Conservation (phyloP, 768 basidiomycete species). For the Lentinus brumalis region DNA sequence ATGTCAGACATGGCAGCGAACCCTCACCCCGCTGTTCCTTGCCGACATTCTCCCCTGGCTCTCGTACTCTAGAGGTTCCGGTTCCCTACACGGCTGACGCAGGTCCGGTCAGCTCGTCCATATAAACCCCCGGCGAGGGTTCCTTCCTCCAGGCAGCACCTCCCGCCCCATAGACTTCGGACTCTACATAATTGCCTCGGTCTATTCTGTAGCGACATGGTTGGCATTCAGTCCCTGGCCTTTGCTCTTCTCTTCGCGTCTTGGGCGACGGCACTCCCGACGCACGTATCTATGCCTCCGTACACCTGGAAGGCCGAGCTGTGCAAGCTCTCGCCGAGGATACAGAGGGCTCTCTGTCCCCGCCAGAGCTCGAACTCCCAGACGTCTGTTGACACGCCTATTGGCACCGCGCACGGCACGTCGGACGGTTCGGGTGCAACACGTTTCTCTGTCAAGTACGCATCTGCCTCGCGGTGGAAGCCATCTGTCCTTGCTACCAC, state of each 20-base stretch:
- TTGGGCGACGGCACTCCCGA: conserved; percentile 31
- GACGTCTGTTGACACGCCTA: conserved; percentile 43
- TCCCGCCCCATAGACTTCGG: conserved; percentile 12
- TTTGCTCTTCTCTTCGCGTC: conserved; percentile 34
- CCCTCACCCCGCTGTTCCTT: conserved; percentile 20
- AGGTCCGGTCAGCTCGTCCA: conserved; percentile 17
- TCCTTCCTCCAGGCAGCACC: conserved; percentile 13
- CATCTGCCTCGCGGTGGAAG: conserved; percentile 60
- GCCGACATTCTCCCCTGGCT: conserved; percentile 21
- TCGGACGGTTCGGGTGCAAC: conserved; percentile 48
- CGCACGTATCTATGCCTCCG: conserved; percentile 36
- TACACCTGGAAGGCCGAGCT: conserved; percentile 41
- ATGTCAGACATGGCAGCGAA: conserved; percentile 10
- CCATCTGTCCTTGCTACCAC: conserved; percentile 52
- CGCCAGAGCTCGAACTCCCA: conserved; percentile 29
- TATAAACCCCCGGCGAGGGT: conserved; percentile 16
- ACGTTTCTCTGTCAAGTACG: conserved; percentile 71
- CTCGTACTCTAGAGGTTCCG: conserved; percentile 2
- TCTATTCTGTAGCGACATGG: conserved; percentile 32
- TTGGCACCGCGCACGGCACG: conserved; percentile 60
- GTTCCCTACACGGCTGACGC: conserved; percentile 10
- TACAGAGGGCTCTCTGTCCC: conserved; percentile 46
- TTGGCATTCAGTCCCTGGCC: conserved; percentile 36
- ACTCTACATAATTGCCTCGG: conserved; percentile 31
- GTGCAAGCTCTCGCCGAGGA: conserved; percentile 44